phyloP scores from a whole-genome alignment of 768 basidiomycete genomes.

The Lentinus tigrinus region DNA sequence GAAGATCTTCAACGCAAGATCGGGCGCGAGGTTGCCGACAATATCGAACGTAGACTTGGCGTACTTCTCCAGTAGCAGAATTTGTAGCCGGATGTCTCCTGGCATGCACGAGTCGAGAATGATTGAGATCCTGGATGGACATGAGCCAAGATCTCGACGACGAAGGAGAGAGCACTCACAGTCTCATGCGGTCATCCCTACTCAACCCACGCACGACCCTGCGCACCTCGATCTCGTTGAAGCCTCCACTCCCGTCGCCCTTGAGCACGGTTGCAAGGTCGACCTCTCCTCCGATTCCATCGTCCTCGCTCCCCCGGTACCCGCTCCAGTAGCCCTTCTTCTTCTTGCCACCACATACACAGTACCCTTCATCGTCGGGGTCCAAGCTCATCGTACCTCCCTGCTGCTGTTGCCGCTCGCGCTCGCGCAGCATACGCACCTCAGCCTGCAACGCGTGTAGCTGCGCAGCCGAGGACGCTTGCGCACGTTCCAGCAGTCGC shows the following conservation, averaged over 20 bases:
- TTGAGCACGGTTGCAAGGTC: conserved; percentile 51
- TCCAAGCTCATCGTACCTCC: conserved; percentile 15
- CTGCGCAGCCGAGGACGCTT: conserved; percentile 76
- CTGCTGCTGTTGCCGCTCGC: conserved; percentile 30
- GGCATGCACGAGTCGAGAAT: conserved; percentile 75
- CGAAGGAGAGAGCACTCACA: conserved; percentile 48
- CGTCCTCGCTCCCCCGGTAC: conserved; percentile 50
- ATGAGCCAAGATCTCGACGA: conserved; percentile 10
- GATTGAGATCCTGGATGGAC: conserved; percentile 47
- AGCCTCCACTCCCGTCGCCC: conserved; percentile 49
- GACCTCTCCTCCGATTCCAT: conserved; percentile 45
- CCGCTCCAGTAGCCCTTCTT: conserved; percentile 73
- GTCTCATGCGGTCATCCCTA: conserved; percentile 67
- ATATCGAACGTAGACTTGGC: conserved; percentile 81
- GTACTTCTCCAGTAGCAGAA: conserved; percentile 83
- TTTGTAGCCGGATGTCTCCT: conserved; percentile 82
- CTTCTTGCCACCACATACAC: conserved; percentile 60
- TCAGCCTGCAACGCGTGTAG: conserved; percentile 86
- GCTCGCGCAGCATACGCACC: conserved; percentile 60
- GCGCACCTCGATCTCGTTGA: conserved; percentile 70
- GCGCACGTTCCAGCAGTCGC: conserved; percentile 76
- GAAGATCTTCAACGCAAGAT: conserved; percentile 64
- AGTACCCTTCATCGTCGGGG: conserved; percentile 32
- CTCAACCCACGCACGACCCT: conserved; percentile 59
- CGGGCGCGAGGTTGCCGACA: conserved; percentile 66